Evolutionary conservation across 768 basidiomycete genomes (phyloP).

Genomic region (Phlegmacium glaucopus): DNA sequence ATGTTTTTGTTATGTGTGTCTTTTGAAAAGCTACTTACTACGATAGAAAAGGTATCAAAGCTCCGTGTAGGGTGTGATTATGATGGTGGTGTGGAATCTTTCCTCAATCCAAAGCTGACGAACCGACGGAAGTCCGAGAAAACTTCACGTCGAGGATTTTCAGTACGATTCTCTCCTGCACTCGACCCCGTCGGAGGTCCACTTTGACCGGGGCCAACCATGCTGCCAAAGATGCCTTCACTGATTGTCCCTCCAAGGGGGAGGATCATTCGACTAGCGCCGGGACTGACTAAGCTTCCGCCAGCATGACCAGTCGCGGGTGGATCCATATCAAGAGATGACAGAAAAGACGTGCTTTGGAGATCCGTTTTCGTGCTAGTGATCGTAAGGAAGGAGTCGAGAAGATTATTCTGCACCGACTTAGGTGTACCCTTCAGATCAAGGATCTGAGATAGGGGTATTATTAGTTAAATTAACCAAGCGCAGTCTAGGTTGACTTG

Average conservation of each 20-base stretch:
- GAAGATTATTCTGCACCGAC: slow-evolving; percentile 79
- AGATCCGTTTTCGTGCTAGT: slow-evolving; percentile 92
- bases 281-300: slow-evolving; percentile 61
- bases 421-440: slow-evolving; percentile 94
- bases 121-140: slow-evolving; percentile 88
- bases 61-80: too few species aligned
- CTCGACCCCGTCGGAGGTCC: slow-evolving; percentile 64
- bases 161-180: slow-evolving; percentile 33
- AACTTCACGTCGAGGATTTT: slow-evolving; percentile 66
- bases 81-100: slow-evolving; percentile 45
- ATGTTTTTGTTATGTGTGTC: too few species aligned
- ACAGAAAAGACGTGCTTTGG: slow-evolving; percentile 87
- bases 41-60: too few species aligned
- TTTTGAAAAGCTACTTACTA: background rate
- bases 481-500: background rate
- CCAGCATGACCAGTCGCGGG: slow-evolving; percentile 42
- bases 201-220: slow-evolving; percentile 57
- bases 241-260: slow-evolving; percentile 35
- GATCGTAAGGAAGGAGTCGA: slow-evolving; percentile 88
- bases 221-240: slow-evolving; percentile 57
- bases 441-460: slow-evolving; percentile 59
- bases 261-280: slow-evolving; percentile 57
- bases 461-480: background rate
- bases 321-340: slow-evolving; percentile 95
- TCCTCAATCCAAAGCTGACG: slow-evolving; percentile 83